A percentile compares a stretch with the other conserved stretches of the same genome.
Conservation (phyloP, 768 basidiomycete species). For the Naganishia antarctica region DNA sequence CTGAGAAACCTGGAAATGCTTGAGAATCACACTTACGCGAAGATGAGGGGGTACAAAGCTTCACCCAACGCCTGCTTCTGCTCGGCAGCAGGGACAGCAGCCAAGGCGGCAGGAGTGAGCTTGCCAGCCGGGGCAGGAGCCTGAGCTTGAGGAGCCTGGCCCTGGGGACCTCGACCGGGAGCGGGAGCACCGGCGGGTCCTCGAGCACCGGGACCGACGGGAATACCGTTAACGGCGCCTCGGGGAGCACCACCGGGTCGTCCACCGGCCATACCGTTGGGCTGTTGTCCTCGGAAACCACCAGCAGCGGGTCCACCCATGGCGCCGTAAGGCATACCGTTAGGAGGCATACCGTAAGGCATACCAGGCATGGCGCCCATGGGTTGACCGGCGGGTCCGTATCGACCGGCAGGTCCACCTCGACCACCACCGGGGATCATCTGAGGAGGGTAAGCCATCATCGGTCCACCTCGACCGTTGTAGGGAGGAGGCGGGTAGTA, state of each 20-base stretch:
- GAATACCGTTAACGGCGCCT: conserved; percentile 48
- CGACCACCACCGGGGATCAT: conserved; percentile 56
- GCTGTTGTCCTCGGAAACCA: conserved; percentile 35
- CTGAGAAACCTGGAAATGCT: no score
- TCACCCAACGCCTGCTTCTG: conserved; percentile 99
- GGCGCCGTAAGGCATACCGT: conserved; percentile 36
- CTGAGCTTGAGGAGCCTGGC: conserved; percentile 44
- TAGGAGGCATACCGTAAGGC: conserved; percentile 57
- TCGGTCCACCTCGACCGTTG: conserved; percentile 60
- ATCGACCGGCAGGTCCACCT: conserved; percentile 56
- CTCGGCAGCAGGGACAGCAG: conserved; percentile 64
- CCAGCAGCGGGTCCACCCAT: conserved; percentile 35
- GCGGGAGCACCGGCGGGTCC: conserved; percentile 51
- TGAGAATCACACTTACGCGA: conserved; percentile 58
- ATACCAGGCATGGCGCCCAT: conserved; percentile 59
- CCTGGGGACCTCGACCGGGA: conserved; percentile 51
- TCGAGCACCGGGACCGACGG: conserved; percentile 54
- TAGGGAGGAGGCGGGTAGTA: conserved; percentile 74
- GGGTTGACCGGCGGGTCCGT: conserved; percentile 65
- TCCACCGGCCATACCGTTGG: conserved; percentile 36
- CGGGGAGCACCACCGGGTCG: conserved; percentile 60
- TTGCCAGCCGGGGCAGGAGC: conserved; percentile 22
- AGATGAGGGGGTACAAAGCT: conserved; percentile 87
- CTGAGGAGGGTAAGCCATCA: conserved; percentile 65
- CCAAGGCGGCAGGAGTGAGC: conserved; percentile 62